Base-by-base conservation (phyloP, 2,329 filamentous ascomycete genomes). In the Fonsecaea multimorphosa region DNA sequence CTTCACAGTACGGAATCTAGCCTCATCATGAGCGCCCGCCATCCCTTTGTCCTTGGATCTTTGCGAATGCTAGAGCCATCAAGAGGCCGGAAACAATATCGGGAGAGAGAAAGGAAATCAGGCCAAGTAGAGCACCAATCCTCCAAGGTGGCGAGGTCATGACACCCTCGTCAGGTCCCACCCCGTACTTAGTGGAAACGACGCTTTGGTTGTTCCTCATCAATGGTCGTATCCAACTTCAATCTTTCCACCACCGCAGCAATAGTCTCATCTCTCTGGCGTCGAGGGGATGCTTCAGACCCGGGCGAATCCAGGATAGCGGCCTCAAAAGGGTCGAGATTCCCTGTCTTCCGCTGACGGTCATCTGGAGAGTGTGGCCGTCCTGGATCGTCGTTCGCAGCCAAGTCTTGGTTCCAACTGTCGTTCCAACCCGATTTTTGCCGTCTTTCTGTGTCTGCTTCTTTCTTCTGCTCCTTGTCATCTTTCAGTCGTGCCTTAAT, bases 401-500 rank as follows among this genome's bases (percentile, higher is more conserved):
- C 32, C n/a, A 27, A 16, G 6, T 19, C 44, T 32, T 34, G n/a
- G n/a, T 59, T 44, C 24, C 40, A 51, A 44, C 46, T 38, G 24
- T 52, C 55, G 27, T 46, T 44, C 29, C 31, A n/a, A 3, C 27
- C 46, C 8, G 29, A 19, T 51, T 22, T 27, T 14, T 52, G n/a
- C 32, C 27, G 34, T 14, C 46, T 57, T n/a, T 40, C 32, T 29
- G n/a, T 27, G 8, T 58, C 32, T 19, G 29, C 22, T 1, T 54
- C 49, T 32, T 53, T 51, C 27, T 63, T 60, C 22, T 60, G 52
- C n/a, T 52, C 55, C 29, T 63, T 53, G 51, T 74, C 73, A 19
- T 72, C 68, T 32, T 71, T 56, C 29, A 74, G 51, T 46, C 74
- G 70, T 9, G 75, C 72, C 49, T 72, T 70, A 24, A 87, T 77